Evolutionary conservation across 208 protist species (phyloP).

Genomic region (Histomonas meleagridis): DNA sequence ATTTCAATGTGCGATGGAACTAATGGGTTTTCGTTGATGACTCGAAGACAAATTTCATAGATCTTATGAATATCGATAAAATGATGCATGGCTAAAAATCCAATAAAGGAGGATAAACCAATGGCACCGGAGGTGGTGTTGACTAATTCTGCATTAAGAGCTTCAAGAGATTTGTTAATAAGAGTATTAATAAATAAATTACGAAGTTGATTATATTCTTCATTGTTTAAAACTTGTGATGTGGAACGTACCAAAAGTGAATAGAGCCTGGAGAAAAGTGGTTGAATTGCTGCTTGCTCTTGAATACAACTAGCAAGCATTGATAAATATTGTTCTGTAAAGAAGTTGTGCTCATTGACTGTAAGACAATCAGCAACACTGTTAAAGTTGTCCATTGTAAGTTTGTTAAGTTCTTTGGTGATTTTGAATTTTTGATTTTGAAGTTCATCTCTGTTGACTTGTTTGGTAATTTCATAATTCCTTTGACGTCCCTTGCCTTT

Average conservation of each 20-base stretch:
- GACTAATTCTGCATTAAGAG: background rate
- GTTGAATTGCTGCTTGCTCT: background rate
- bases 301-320: background rate
- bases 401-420: background rate
- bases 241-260: background rate
- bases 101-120: background rate
- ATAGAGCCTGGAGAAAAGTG: background rate
- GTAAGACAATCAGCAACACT: background rate
- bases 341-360: background rate
- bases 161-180: background rate
- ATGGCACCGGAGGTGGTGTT: background rate
- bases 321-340: background rate
- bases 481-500: no score
- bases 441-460: background rate
- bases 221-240: background rate
- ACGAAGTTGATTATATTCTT: background rate
- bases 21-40: background rate
- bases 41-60: background rate
- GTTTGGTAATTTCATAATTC: no score
- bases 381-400: background rate
- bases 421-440: background rate
- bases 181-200: background rate
- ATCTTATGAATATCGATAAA: background rate
- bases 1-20: background rate
- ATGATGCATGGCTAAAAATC: background rate